phyloP scores from a whole-genome alignment of 2,329 filamentous ascomycete species.

The Plectosphaerella plurivora region DNA sequence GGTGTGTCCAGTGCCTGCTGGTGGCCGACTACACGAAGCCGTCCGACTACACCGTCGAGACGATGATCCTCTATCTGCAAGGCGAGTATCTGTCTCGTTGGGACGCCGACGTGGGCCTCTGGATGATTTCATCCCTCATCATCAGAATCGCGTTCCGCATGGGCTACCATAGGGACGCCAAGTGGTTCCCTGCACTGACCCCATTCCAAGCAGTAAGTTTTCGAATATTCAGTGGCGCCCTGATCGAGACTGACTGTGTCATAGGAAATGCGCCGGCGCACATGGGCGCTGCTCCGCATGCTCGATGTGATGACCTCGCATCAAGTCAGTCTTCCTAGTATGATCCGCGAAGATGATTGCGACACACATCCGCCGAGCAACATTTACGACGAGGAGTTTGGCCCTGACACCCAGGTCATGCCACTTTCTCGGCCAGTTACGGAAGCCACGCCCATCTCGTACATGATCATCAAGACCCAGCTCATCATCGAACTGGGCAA shows the following conservation, averaged over 20 bases:
- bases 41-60: conserved; percentile 71
- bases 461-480: conserved; percentile 71
- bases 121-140: conserved; percentile 49
- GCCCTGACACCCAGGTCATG: conserved; percentile 61
- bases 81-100: conserved; percentile 69
- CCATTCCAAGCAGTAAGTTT: conserved; percentile 63
- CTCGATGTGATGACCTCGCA: conserved; percentile 75
- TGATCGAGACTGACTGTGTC: conserved; percentile 1
- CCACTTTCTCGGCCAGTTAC: conserved; percentile 63
- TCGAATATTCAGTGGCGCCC: background rate
- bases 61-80: conserved; percentile 69
- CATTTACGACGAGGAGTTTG: conserved; percentile 76
- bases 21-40: conserved; percentile 75
- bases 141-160: conserved; percentile 60
- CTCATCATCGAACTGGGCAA: conserved; percentile 66
- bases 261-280: conserved; percentile 65
- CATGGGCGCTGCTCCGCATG: conserved; percentile 69
- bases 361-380: conserved; percentile 74
- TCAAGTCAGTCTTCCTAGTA: conserved; percentile 60
- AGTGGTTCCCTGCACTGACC: conserved; percentile 66
- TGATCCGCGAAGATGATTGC: conserved; percentile 70
- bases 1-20: conserved; percentile 74
- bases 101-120: conserved; percentile 68
- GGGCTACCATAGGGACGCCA: conserved; percentile 75
- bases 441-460: conserved; percentile 72